phyloP scores from a whole-genome alignment of 805 yeast species.

The Hanseniaspora guilliermondii region DNA sequence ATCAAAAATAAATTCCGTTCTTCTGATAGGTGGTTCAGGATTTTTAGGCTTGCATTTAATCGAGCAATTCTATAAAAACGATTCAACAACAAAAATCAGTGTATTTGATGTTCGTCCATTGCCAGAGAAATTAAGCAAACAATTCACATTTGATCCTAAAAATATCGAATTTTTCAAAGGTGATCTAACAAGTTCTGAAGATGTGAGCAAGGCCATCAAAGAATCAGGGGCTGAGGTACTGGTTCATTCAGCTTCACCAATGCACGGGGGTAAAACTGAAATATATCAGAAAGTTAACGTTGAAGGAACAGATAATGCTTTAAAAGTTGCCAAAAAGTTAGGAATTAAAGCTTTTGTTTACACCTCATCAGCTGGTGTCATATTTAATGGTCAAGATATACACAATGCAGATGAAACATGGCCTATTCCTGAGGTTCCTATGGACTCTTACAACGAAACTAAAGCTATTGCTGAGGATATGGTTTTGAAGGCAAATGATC shows the following conservation, averaged over 20 bases:
- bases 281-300: constrained; percentile 85
- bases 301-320: constrained; percentile 67
- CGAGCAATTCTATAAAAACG: constrained; percentile 59
- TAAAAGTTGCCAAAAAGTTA: constrained; percentile 46
- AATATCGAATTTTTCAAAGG: constrained; percentile 59
- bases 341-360: constrained; percentile 60
- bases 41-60: constrained; percentile 85
- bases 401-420: constrained; percentile 85
- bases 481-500: constrained; percentile 62
- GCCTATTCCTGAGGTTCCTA: constrained; percentile 83
- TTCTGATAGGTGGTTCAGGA: constrained; percentile 92
- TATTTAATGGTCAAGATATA: constrained; percentile 88
- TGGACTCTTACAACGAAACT: constrained; percentile 95
- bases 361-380: constrained; percentile 95
- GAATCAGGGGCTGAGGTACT: constrained; percentile 55
- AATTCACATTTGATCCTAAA: constrained; percentile 58
- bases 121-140: constrained; percentile 57
- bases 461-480: constrained; percentile 81
- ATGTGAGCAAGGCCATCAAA: constrained; percentile 51
- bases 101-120: constrained; percentile 87
- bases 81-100: constrained; percentile 60
- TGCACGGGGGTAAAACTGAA: constrained; percentile 74
- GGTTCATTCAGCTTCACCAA: constrained; percentile 94
- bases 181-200: constrained; percentile 65
- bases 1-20: constrained; percentile 31